Base-by-base conservation (phyloP, 2,329 filamentous ascomycete species). In the Fusarium armeniacum region DNA sequence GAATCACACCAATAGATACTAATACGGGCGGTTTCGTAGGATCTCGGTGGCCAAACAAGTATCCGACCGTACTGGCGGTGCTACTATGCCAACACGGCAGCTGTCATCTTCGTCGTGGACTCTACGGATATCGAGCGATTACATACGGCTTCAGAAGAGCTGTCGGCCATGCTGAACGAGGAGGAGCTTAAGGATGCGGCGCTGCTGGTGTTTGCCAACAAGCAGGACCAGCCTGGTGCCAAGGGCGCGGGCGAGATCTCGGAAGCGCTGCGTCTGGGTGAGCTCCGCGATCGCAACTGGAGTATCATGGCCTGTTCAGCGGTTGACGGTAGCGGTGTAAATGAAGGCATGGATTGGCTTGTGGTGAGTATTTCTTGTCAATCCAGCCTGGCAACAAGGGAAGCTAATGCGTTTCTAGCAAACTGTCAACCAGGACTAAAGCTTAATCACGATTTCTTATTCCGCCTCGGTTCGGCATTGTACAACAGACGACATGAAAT, bases 1-100 rank as follows among this genome's bases (percentile, higher is more conserved):
- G 16, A 33, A 60, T 18, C 33, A 9, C 5, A 20, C 28, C 20
- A 28, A 18, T 20, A 26, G n/a, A 13, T 40, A 56, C 71, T 73
- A 52, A 70, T 57, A 53, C 44, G 15, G 36, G 12, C 16, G 26
- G 59, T 38, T 62, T 58, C 57, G 52, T 73, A 93, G 91, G 95
- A 98, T 84, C 87, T 98, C 49, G 95, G 96, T 77, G 96, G 96
- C 40, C 96, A 99, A 85, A 99, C 96, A n/a, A 97, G 92, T 73
- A 99, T 99, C 80, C 89, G 96, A 72, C 96, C 96, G 3, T 99
- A 99, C 85, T 99, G 96, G 96, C 89, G 96, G 80, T 99, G 96
- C 84, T 99, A 99, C 86, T 99, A 98, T 79, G 93, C 94, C 78
- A 98, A 99, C 84, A 99, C 96, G 1, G 95, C 96, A 32, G 96